Percentiles rank a stretch among this genome's conserved stretches.
Conservation (phyloP, 176 grass and related monocot species). For the Bolboschoenus planiculmis region DNA sequence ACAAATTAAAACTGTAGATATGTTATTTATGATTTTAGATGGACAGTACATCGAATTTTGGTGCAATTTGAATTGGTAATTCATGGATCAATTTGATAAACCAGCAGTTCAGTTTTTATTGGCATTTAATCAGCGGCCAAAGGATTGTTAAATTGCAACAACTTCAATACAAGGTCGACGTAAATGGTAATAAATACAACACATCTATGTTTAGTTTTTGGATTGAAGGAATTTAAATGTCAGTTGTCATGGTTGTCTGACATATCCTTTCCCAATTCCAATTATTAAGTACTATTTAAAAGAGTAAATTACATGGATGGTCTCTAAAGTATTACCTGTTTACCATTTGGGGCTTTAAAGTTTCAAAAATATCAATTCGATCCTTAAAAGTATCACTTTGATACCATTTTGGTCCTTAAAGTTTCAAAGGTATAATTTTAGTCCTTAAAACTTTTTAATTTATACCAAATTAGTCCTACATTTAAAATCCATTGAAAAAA, state of each 20-base stretch:
- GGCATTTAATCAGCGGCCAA: background rate
- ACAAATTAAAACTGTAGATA: background rate
- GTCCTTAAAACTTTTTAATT: no score
- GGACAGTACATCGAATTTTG: background rate
- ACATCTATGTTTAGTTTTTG: background rate
- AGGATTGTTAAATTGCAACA: background rate
- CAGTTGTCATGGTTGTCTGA: background rate
- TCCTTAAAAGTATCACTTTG: no score
- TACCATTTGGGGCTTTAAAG: no score
- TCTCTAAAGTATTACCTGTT: no score
- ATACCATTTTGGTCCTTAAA: no score
- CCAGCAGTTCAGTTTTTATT: background rate
- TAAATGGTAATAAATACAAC: background rate
- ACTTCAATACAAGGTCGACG: background rate
- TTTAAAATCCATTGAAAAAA: no score
- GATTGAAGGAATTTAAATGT: slow-evolving; percentile 2
- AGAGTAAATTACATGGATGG: no score
- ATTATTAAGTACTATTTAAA: background rate
- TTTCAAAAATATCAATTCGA: no score
- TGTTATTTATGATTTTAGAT: background rate
- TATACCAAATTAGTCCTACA: no score
- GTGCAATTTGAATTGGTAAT: background rate
- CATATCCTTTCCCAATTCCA: background rate
- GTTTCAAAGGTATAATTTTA: no score
- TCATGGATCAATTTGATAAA: background rate